phyloP scores from a whole-genome alignment of 2,329 filamentous ascomycete genomes.

The Monosporascus cannonballus region DNA sequence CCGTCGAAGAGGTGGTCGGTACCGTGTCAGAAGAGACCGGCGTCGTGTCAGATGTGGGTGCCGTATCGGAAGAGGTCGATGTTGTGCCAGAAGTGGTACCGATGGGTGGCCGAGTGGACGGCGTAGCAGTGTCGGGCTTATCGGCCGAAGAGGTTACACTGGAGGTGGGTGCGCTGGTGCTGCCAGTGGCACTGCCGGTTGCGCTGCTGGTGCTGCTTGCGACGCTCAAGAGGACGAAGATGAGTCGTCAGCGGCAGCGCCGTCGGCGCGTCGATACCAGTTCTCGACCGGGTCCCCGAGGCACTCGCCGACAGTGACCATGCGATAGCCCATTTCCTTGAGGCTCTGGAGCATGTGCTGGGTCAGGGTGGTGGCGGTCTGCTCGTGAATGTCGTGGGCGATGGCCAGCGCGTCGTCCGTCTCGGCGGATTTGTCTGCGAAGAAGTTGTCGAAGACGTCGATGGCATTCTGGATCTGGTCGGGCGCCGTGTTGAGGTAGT shows the following conservation, averaged over 20 bases:
- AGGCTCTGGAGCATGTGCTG: slow-evolving; percentile 27
- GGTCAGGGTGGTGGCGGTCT: slow-evolving; percentile 37
- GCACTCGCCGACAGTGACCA: slow-evolving; percentile 41
- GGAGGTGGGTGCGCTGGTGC: too few species aligned
- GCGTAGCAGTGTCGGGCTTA: too few species aligned
- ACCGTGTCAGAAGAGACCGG: too few species aligned
- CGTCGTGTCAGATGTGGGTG: too few species aligned
- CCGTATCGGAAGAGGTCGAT: too few species aligned
- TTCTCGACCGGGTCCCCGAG: slow-evolving; percentile 33
- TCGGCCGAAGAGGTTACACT: too few species aligned
- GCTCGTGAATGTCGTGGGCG: slow-evolving; percentile 44
- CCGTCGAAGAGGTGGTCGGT: too few species aligned
- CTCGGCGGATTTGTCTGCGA: slow-evolving; percentile 25
- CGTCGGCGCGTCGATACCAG: slow-evolving; percentile 32
- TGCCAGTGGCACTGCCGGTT: too few species aligned
- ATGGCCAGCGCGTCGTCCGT: slow-evolving; percentile 42
- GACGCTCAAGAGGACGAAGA: too few species aligned
- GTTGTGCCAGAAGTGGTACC: too few species aligned
- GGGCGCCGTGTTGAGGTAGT: slow-evolving; percentile 47
- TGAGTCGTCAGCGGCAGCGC: neutral
- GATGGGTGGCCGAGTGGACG: too few species aligned
- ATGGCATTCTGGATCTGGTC: slow-evolving; percentile 38
- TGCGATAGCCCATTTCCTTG: slow-evolving; percentile 26
- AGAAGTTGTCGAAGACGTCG: slow-evolving; percentile 41
- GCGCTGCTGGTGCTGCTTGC: too few species aligned